Evolutionary conservation across 2,329 filamentous ascomycete species (phyloP).

Genomic region (Fusarium humuli): DNA sequence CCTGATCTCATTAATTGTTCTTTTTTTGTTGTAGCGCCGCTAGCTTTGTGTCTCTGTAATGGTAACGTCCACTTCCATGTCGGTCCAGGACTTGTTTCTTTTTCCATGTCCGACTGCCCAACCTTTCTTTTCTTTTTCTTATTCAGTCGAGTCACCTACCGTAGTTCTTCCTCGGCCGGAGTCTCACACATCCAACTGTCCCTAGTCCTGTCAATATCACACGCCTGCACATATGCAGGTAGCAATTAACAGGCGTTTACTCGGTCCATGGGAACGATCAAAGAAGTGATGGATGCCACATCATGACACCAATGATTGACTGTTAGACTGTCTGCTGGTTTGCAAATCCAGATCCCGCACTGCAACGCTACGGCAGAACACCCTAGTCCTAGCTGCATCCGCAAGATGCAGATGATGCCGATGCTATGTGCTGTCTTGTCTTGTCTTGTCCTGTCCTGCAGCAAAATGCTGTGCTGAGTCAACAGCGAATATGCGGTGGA

Average conservation of each 20-base stretch:
- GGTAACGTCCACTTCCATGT: not conserved
- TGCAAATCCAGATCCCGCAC: slow-evolving; percentile 29
- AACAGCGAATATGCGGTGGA: slow-evolving; percentile 28
- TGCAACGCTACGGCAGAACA: slow-evolving; percentile 24
- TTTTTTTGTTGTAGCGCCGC: not conserved
- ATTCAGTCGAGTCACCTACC: not conserved
- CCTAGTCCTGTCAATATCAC: slow-evolving; percentile 6
- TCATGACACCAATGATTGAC: not conserved
- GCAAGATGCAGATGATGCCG: slow-evolving; percentile 13
- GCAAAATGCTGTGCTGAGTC: slow-evolving; percentile 10
- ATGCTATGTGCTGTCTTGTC: not conserved
- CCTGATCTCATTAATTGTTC: not conserved
- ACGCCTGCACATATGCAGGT: slow-evolving; percentile 13
- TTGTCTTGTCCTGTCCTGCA: not conserved
- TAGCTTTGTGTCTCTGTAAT: not conserved
- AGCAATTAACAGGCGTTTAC: slow-evolving; percentile 16
- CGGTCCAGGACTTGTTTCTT: slow-evolving; percentile 18
- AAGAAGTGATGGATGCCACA: not conserved
- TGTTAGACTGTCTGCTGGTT: not conserved
- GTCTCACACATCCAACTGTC: slow-evolving; percentile 21
- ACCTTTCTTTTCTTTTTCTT: slow-evolving; percentile 27
- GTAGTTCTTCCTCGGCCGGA: slow-evolving; percentile 12
- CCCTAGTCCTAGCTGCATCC: slow-evolving; percentile 19
- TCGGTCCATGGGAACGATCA: slow-evolving; percentile 1
- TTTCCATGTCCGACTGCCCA: slow-evolving; percentile 21